Conservation (phyloP, 176 grass and related monocot species). For the Echinochloa phyllopogon region DNA sequence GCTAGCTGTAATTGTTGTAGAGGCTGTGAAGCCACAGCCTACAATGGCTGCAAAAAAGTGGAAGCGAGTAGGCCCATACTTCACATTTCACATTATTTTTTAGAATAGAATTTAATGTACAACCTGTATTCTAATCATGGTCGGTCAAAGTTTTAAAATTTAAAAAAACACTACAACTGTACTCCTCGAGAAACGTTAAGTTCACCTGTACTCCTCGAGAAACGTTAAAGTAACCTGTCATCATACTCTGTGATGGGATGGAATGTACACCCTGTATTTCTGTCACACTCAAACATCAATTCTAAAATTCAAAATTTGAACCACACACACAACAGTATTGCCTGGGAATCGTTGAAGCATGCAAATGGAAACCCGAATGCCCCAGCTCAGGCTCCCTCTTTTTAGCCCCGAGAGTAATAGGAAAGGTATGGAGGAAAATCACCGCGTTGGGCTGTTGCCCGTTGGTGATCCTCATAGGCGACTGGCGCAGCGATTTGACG, state of each 20-base stretch:
- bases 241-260: background rate
- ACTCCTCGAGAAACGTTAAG: background rate
- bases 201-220: background rate
- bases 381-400: background rate
- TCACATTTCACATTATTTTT: background rate
- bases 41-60: no score
- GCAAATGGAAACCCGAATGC: background rate
- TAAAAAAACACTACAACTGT: background rate
- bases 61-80: no score
- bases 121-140: background rate
- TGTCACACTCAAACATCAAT: background rate
- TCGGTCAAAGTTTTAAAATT: background rate
- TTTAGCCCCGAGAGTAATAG: background rate
- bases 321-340: no score
- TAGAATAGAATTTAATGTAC: background rate
- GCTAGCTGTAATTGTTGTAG: no score
- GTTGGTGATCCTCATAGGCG: background rate
- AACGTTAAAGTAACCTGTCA: background rate
- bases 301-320: conserved; percentile 18
- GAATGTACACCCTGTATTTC: background rate
- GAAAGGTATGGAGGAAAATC: background rate
- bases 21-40: no score
- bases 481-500: conserved; percentile 26
- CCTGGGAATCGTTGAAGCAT: background rate
- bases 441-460: background rate